These are phyloP conservation scores for Pseudonitzschia multistriata DNA, from an alignment of 108 stramenopile genomes.

Conservation along the genomic window DNA sequence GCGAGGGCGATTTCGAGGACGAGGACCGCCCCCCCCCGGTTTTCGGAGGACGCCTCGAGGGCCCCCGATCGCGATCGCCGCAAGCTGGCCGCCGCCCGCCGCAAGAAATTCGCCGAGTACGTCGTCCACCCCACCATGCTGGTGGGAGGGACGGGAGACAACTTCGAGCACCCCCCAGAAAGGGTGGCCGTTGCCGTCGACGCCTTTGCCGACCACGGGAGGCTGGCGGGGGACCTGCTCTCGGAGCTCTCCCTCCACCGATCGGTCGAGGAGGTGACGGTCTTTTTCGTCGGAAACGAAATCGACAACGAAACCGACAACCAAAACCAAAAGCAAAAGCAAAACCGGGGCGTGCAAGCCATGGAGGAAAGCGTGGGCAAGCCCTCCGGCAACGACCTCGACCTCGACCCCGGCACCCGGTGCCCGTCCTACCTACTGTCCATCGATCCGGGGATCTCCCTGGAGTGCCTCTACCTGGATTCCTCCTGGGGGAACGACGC, in stretches of 20 bases:
- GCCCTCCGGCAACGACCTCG: not conserved
- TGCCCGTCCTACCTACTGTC: not conserved
- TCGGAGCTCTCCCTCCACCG: not conserved
- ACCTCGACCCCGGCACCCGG: not conserved
- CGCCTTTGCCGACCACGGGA: not conserved
- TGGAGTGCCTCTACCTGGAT: not conserved
- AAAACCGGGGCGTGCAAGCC: too few species aligned
- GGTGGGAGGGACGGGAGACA: not conserved
- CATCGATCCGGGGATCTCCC: not conserved
- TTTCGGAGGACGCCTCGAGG: too few species aligned
- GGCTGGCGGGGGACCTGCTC: not conserved
- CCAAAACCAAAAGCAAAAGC: too few species aligned
- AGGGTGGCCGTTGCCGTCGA: not conserved
- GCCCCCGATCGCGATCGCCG: not conserved
- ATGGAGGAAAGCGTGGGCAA: not conserved
- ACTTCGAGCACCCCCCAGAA: not conserved
- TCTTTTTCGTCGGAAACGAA: not conserved
- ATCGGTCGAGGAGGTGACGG: not conserved
- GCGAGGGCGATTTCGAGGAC: not conserved
- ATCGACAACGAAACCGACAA: not conserved
- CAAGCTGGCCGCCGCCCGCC: not conserved
- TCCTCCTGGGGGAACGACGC: not conserved
- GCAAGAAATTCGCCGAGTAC: slow-evolving; percentile 9
- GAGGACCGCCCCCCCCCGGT: too few species aligned
- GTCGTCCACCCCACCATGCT: slow-evolving; percentile 4